These are phyloP conservation scores for Acanthamoeba culbertsoni DNA, from an alignment of 208 protist species.

Conservation along the genomic window DNA sequence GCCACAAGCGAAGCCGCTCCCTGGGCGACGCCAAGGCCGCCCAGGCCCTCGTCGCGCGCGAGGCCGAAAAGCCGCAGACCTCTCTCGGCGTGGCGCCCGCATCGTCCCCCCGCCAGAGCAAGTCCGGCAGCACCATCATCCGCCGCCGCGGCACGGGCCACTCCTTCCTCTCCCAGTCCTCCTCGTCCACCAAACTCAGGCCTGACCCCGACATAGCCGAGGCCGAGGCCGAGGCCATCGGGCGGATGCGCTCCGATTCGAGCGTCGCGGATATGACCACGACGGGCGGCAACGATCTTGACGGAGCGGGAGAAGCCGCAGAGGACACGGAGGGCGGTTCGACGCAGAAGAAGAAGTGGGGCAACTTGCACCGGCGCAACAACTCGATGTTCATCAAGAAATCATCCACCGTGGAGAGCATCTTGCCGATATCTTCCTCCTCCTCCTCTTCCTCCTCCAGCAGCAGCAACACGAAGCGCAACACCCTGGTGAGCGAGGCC, in stretches of 20 bases:
- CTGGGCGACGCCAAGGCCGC: slow-evolving; percentile 35
- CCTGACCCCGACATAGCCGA: neutral
- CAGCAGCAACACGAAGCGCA: neutral
- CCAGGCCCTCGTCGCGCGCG: neutral
- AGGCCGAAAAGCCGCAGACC: neutral
- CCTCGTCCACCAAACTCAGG: neutral
- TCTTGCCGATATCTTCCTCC: neutral
- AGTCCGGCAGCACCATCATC: neutral
- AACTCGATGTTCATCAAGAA: slow-evolving; percentile 30
- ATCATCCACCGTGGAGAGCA: neutral
- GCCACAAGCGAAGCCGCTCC: slow-evolving; percentile 31
- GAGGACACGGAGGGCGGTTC: neutral
- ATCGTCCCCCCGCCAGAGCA: neutral
- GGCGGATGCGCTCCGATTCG: neutral
- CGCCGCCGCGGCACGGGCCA: neutral
- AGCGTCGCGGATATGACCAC: neutral
- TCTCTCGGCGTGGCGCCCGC: neutral
- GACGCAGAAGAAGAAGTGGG: neutral
- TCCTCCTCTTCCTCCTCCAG: neutral
- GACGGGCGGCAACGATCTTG: neutral
- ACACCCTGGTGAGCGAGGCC: neutral
- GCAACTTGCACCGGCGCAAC: neutral
- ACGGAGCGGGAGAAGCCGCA: neutral
- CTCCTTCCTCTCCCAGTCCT: neutral
- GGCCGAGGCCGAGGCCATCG: neutral